Conservation (phyloP, 2,329 filamentous ascomycete species). For the Fusarium nelsonii region DNA sequence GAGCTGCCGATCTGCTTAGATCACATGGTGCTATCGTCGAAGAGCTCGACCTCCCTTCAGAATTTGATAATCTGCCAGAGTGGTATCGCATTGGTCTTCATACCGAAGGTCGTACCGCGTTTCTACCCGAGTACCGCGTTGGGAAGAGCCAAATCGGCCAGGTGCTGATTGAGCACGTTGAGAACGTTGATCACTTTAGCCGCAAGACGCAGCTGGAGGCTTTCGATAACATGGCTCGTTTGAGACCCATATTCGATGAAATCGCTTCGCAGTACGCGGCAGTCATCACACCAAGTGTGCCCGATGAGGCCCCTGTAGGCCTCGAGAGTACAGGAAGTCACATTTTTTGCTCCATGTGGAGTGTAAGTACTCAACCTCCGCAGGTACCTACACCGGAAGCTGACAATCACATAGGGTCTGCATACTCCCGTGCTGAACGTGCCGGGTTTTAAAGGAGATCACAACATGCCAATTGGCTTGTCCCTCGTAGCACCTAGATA, state of each 20-base stretch:
- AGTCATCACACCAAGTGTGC: conserved; percentile 69
- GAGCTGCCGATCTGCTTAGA: conserved; percentile 56
- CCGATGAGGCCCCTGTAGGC: conserved; percentile 71
- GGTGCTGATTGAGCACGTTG: conserved; percentile 64
- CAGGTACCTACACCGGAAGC: not conserved
- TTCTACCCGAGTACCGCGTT: conserved; percentile 66
- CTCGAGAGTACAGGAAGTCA: conserved; percentile 66
- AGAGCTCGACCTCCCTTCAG: conserved; percentile 65
- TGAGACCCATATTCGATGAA: conserved; percentile 67
- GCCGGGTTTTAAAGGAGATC: conserved; percentile 68
- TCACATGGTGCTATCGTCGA: conserved; percentile 67
- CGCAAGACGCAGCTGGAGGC: conserved; percentile 65
- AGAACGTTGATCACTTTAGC: conserved; percentile 60
- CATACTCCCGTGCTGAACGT: conserved; percentile 74
- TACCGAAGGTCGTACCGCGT: conserved; percentile 66
- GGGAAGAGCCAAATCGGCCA: conserved; percentile 62
- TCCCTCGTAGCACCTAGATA: conserved; percentile 64
- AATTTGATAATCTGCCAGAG: conserved; percentile 62
- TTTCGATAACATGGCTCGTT: conserved; percentile 64
- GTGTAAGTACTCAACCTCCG: conserved; percentile 54
- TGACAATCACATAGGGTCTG: conserved; percentile 54
- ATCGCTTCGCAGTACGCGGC: conserved; percentile 66
- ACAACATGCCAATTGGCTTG: conserved; percentile 70
- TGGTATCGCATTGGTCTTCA: conserved; percentile 67
- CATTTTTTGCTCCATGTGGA: conserved; percentile 66